Base-by-base conservation (phyloP, 768 basidiomycete genomes). In the Russula olivacea region DNA sequence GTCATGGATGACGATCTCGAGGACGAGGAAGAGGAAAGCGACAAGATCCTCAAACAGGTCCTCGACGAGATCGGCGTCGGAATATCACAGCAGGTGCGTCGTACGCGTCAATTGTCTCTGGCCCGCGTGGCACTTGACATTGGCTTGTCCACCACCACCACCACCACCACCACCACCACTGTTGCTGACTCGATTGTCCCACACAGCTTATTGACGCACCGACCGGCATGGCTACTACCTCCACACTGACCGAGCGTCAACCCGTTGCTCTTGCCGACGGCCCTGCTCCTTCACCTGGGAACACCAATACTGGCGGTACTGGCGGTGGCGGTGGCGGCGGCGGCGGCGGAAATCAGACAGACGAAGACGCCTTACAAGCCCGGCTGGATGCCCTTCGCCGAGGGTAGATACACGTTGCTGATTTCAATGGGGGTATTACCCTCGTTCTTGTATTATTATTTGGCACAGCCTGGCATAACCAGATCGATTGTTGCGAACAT, bases 11-110 rank as follows among this genome's bases (percentile, higher is more conserved):
- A 89, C 36, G 94, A 93, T 15, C 76, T 75, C 34, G 95, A 95
- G 70, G 96, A 96, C 55, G 96, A 98, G 74, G 97, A 98, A 69
- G 89, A 89, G 66, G 97, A 98, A 71, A 87, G 94, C 15, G 95
- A 98, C 72, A 90, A 91, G 79, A 95, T 99, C 66, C 74, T 99
- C 68, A 93, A 89, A 71, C 87, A 98, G 75, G 96, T 99, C 54
- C 77, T 99, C 53, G 97, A 98, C 67, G 97, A 98, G 79, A 97
- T 99, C 62, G 97, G 97, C 38, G 89, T 99, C 58, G 83, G 81
- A 65, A 79, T 98, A 63, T 89, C 90, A 2, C 97, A 98, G 74
- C 85, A 91, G 75, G 89, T 87, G 69, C 65, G 74, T 61, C 75
- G 88, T 87, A 68, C 65, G 74, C 59, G 32, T 54, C 36, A 1